These are phyloP conservation scores for Phalaenopsis equestris DNA, from an alignment of 106 monocot species.

Conservation along the genomic window DNA sequence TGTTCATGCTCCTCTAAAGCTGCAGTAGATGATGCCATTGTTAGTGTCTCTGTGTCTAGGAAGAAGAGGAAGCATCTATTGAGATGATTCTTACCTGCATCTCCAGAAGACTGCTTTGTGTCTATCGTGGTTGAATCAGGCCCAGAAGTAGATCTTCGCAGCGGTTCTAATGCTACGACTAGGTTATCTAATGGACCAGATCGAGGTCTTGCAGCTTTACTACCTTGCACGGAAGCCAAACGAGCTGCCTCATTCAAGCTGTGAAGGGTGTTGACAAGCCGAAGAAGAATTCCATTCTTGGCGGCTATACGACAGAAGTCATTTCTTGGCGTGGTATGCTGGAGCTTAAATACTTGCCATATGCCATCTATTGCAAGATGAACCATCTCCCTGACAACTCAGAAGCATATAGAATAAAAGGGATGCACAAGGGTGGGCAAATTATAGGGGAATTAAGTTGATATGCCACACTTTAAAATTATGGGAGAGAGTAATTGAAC, in stretches of 20 bases:
- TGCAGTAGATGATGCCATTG: slow-evolving; percentile 9
- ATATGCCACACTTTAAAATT: too few species aligned
- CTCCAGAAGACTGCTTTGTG: slow-evolving; percentile 26
- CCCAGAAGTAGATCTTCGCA: background rate
- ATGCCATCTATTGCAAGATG: slow-evolving; percentile 93
- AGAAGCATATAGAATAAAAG: background rate
- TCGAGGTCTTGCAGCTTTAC: slow-evolving; percentile 35
- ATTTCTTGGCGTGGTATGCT: slow-evolving; percentile 65
- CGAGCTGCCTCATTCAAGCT: slow-evolving; percentile 87
- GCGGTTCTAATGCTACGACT: background rate
- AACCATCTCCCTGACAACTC: slow-evolving; percentile 79
- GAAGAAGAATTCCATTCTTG: slow-evolving; percentile 78
- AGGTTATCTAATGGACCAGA: slow-evolving; percentile 55
- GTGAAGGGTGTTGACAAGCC: slow-evolving; percentile 83
- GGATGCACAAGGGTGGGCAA: too few species aligned
- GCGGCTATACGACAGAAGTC: slow-evolving; percentile 90
- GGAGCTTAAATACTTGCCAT: slow-evolving; percentile 91
- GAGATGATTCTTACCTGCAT: slow-evolving; percentile 28
- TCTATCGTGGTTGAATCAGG: slow-evolving; percentile 13
- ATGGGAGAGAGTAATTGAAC: too few species aligned
- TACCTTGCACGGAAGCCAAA: slow-evolving; percentile 48
- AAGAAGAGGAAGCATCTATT: slow-evolving; percentile 13
- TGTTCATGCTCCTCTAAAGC: slow-evolving; percentile 38
- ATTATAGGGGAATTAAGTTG: too few species aligned
- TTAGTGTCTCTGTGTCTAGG: slow-evolving; percentile 12